phyloP scores from a whole-genome alignment of 2,329 filamentous ascomycete genomes.

The Scytalidium lignicola region DNA sequence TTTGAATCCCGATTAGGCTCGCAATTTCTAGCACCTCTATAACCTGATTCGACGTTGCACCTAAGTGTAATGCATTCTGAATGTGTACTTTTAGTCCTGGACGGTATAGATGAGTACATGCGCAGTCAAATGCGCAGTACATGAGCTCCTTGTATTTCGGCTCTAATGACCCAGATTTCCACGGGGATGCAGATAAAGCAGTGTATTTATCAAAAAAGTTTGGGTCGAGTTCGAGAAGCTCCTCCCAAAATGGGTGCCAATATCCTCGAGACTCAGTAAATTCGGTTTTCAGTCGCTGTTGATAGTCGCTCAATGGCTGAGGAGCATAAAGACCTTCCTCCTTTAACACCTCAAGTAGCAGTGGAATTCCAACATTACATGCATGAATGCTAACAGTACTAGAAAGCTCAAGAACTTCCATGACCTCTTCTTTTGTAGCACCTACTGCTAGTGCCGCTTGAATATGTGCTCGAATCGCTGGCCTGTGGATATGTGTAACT shows the following conservation, averaged over 20 bases:
- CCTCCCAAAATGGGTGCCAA: constrained; percentile 41
- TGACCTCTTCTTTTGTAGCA: constrained; percentile 35
- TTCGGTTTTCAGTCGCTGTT: constrained; percentile 34
- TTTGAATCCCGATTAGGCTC: constrained; percentile 11
- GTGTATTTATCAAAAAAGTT: constrained; percentile 44
- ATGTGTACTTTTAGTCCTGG: constrained; percentile 43
- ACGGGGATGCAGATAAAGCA: constrained; percentile 40
- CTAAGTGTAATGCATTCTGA: constrained; percentile 40
- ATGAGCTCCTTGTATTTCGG: constrained; percentile 39
- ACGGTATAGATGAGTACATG: constrained; percentile 41
- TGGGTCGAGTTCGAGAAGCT: constrained; percentile 37
- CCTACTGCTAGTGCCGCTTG: constrained; percentile 33
- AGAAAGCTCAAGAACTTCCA: constrained; percentile 40
- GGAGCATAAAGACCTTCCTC: constrained; percentile 35
- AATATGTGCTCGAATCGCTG: constrained; percentile 36
- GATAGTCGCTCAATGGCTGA: constrained; percentile 26
- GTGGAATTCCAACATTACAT: constrained; percentile 39
- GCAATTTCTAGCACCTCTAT: constrained; percentile 43
- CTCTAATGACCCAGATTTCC: constrained; percentile 20
- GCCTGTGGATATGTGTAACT: constrained; percentile 38
- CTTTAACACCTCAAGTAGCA: constrained; percentile 40
- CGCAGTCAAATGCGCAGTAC: constrained; percentile 42
- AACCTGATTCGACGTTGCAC: constrained; percentile 40
- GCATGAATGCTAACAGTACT: constrained; percentile 42
- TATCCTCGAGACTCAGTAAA: constrained; percentile 41